These are phyloP conservation scores for Solanum chiquidenum DNA, from an alignment of 257 asterid species.

Conservation along the genomic window DNA sequence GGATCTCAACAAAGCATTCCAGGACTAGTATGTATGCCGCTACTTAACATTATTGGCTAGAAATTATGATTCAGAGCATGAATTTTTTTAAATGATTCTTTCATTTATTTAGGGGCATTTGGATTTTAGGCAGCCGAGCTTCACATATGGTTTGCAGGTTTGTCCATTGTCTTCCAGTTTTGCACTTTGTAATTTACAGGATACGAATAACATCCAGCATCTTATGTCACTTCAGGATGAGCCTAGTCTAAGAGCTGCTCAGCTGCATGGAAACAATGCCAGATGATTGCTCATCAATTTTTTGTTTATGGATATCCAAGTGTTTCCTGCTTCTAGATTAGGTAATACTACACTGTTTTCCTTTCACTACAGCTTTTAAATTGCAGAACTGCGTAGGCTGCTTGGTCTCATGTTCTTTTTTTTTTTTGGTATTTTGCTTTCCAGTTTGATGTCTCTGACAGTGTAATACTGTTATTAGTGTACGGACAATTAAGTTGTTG, in stretches of 20 bases:
- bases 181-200: not conserved
- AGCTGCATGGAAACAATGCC: constrained; percentile 40
- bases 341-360: not conserved
- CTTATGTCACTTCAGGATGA: constrained; percentile 47
- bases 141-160: constrained; percentile 71
- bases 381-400: not conserved
- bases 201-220: not conserved
- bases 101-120: constrained; percentile 54
- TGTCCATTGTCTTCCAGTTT: constrained; percentile 3
- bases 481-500: not conserved
- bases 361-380: not conserved
- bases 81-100: not conserved
- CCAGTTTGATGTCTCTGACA: not conserved
- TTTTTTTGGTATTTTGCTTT: not conserved
- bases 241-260: constrained; percentile 49
- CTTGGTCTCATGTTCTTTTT: not conserved
- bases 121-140: constrained; percentile 74
- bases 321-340: not conserved
- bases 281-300: constrained; percentile 8
- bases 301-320: not conserved
- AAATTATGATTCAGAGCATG: not conserved
- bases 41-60: not conserved
- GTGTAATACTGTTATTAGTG: not conserved
- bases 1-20: constrained; percentile 65
- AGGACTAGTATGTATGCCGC: constrained; percentile 45